A percentile compares a stretch with the other conserved stretches of the same genome.
Evolutionary conservation across 192 early-diverging fungal genomes (phyloP).

Genomic region (Rhizophagus clarus): DNA sequence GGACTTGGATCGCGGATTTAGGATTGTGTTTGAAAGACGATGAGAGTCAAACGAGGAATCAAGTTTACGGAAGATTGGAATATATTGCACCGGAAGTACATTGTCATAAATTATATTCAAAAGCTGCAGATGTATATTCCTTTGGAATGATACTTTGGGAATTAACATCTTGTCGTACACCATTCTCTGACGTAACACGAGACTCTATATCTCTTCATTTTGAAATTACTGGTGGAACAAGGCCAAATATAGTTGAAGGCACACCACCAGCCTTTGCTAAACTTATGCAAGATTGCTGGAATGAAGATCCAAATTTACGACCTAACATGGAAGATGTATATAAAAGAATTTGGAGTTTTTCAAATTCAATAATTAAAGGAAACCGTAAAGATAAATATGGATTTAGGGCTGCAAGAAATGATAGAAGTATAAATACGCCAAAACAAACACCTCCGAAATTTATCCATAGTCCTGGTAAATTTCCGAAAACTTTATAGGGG

Average conservation of each 20-base stretch:
- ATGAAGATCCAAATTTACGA: constrained; percentile 37
- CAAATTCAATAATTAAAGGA: not conserved
- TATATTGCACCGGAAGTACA: constrained; percentile 24
- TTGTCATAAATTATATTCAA: not conserved
- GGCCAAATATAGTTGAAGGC: constrained; percentile 36
- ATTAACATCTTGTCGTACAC: not conserved
- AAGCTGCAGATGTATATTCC: constrained; percentile 13
- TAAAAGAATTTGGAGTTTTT: not conserved
- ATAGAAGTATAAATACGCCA: too few species aligned
- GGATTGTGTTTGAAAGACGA: not conserved
- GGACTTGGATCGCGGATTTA: not conserved
- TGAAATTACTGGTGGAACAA: constrained; percentile 36
- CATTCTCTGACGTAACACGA: not conserved
- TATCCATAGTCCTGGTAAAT: not conserved
- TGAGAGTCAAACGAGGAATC: not conserved
- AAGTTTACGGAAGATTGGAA: not conserved
- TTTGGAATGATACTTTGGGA: constrained; percentile 24
- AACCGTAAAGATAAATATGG: not conserved
- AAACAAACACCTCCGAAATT: not conserved
- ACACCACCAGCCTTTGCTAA: constrained; percentile 38
- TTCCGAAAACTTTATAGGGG: too few species aligned
- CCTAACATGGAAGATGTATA: constrained; percentile 14
- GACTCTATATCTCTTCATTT: not conserved
- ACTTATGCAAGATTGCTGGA: constrained; percentile 43
- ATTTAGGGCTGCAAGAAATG: not conserved